Conservation (phyloP, 192 early-diverging fungal species). For the Backusella luteola region DNA sequence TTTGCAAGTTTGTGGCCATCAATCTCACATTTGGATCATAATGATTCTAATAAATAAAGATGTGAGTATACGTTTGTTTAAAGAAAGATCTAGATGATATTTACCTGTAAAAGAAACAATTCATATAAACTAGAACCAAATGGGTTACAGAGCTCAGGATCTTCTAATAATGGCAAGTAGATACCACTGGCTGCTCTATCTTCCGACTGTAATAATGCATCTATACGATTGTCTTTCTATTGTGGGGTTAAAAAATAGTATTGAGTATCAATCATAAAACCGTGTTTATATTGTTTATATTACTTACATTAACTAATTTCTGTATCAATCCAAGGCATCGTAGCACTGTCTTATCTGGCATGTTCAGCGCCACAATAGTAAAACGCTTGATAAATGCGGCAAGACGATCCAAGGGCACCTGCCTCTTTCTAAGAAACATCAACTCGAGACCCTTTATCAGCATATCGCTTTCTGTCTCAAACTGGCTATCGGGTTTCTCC, state of each 20-base stretch:
- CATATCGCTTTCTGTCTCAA: slow-evolving; percentile 76
- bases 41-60: slow-evolving; percentile 39
- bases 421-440: slow-evolving; percentile 77
- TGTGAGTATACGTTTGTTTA: not conserved
- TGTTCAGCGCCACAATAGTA: slow-evolving; percentile 64
- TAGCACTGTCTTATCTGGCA: slow-evolving; percentile 72
- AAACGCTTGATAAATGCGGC: slow-evolving; percentile 92
- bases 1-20: slow-evolving; percentile 41
- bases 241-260: not conserved
- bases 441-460: slow-evolving; percentile 81
- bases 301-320: slow-evolving; percentile 56
- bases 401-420: slow-evolving; percentile 75
- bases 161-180: slow-evolving; percentile 77
- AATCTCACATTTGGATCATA: slow-evolving; percentile 55
- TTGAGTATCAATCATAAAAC: not conserved
- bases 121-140: slow-evolving; percentile 92
- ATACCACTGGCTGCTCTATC: slow-evolving; percentile 68
- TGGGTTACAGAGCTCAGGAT: slow-evolving; percentile 94
- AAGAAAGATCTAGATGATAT: not conserved
- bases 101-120: slow-evolving; percentile 72
- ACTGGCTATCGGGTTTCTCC: slow-evolving; percentile 38
- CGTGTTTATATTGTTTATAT: too few species aligned
- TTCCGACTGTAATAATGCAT: slow-evolving; percentile 52
- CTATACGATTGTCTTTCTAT: slow-evolving; percentile 51
- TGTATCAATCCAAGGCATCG: slow-evolving; percentile 66